Evolutionary conservation across 768 basidiomycete species (phyloP).

Genomic region (Leccinum imitatum): DNA sequence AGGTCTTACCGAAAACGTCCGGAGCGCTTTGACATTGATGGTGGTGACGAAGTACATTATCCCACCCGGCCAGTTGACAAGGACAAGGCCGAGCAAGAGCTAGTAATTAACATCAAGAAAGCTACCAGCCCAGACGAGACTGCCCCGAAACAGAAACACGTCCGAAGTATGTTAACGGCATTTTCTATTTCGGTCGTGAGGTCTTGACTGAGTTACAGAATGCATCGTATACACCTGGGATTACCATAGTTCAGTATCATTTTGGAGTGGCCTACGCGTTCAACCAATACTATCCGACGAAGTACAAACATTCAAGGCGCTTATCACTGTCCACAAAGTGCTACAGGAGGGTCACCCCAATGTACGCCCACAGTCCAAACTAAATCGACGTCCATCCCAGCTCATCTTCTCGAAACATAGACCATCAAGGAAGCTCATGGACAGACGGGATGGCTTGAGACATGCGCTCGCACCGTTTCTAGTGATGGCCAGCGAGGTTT

Average conservation of each 20-base stretch:
- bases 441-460: conserved; percentile 98
- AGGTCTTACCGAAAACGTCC: conserved; percentile 37
- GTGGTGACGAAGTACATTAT: conserved; percentile 79
- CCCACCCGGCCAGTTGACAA: conserved; percentile 98
- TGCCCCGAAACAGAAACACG: conserved; percentile 99
- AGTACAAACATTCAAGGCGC: conserved; percentile 96
- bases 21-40: conserved; percentile 61
- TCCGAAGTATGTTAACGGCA: conserved; percentile 72
- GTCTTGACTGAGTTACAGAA: conserved; percentile 50
- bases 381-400: conserved; percentile 5
- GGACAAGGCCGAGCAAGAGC: conserved; percentile 95
- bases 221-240: conserved; percentile 99
- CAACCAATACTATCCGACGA: conserved; percentile 97
- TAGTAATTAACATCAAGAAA: conserved; percentile 96
- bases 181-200: conserved; percentile 7
- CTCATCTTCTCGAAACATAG: conserved; percentile 42
- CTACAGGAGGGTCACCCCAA: conserved; percentile 96
- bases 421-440: conserved; percentile 92
- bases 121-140: conserved; percentile 93
- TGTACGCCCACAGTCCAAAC: conserved; percentile 42
- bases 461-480: conserved; percentile 88
- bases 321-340: conserved; percentile 97
- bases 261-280: conserved; percentile 96
- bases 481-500: conserved; percentile 75
- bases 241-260: conserved; percentile 95